Conservation (phyloP, 139 green algal genomes). For the Monoraphidium neglectum region DNA sequence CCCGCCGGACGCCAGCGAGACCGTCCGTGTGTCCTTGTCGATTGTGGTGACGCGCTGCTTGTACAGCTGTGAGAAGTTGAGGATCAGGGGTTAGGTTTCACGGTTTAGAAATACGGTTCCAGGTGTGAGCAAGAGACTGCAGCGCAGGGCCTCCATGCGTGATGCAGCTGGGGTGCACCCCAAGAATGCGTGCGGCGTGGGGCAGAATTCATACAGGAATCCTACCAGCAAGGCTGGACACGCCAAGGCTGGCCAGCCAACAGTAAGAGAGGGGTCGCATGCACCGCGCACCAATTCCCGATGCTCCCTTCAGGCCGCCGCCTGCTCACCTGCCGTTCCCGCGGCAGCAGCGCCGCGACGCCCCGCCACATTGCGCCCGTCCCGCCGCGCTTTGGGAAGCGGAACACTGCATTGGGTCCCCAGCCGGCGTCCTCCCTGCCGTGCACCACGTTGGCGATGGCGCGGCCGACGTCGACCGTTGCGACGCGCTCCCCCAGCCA, state of each 20-base stretch:
- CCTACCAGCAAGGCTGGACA: too few relatives aligned
- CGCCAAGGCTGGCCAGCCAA: too few relatives aligned
- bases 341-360: constrained; percentile 80
- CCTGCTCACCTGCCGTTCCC: constrained; percentile 60
- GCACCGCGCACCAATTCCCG: too few relatives aligned
- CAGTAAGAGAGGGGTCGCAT: too few relatives aligned
- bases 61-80: constrained; percentile 53
- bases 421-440: constrained; percentile 88
- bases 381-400: constrained; percentile 84
- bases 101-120: too few relatives aligned
- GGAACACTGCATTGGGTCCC: constrained; percentile 91
- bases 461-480: constrained; percentile 82
- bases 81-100: background rate
- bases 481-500: constrained; percentile 94
- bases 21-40: constrained; percentile 72
- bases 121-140: too few relatives aligned
- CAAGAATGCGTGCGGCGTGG: too few relatives aligned
- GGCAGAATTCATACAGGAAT: too few relatives aligned
- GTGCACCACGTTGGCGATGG: constrained; percentile 88
- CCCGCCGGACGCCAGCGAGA: constrained; percentile 49
- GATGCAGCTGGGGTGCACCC: too few relatives aligned
- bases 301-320: too few relatives aligned
- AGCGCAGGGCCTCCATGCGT: too few relatives aligned
- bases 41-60: constrained; percentile 57
- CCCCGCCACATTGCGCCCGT: constrained; percentile 91